These are phyloP conservation scores for Phyllachora maydis DNA, from an alignment of 2,329 filamentous ascomycete species.

Conservation along the genomic window DNA sequence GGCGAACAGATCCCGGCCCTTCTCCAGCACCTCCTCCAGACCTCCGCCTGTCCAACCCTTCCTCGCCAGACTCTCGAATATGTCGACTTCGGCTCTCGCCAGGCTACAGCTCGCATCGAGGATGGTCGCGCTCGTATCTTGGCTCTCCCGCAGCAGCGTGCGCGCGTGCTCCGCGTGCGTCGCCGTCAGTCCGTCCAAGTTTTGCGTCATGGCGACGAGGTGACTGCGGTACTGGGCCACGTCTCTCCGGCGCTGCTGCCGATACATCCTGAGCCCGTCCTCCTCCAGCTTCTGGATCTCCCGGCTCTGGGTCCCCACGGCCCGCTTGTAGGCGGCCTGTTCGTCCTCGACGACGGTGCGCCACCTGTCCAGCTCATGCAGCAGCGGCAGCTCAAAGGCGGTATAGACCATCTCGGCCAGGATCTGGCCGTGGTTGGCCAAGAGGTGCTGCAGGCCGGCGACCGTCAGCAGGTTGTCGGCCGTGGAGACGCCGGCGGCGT, in stretches of 20 bases:
- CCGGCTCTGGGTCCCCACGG: slow-evolving; percentile 28
- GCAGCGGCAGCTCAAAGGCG: slow-evolving; percentile 44
- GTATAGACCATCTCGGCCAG: slow-evolving; percentile 48
- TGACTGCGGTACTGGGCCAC: slow-evolving; percentile 41
- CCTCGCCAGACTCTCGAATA: slow-evolving; percentile 43
- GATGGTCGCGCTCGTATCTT: slow-evolving; percentile 40
- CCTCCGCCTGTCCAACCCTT: slow-evolving; percentile 50
- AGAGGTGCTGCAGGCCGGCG: slow-evolving; percentile 43
- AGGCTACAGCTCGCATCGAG: slow-evolving; percentile 44
- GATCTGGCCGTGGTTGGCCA: slow-evolving; percentile 52
- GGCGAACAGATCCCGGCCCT: slow-evolving; percentile 32
- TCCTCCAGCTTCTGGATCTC: slow-evolving; percentile 46
- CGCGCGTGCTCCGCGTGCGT: slow-evolving; percentile 40
- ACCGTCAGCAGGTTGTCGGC: slow-evolving; percentile 41
- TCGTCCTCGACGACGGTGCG: slow-evolving; percentile 41
- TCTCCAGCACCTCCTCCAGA: slow-evolving; percentile 43
- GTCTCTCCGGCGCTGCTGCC: slow-evolving; percentile 34
- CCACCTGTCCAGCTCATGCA: slow-evolving; percentile 51
- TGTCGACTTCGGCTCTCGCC: slow-evolving; percentile 48
- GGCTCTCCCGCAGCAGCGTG: slow-evolving; percentile 37
- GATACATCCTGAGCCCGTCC: slow-evolving; percentile 40
- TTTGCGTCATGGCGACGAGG: slow-evolving; percentile 38
- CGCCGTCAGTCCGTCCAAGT: slow-evolving; percentile 39
- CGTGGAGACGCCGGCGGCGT: slow-evolving; percentile 30
- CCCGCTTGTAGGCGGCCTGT: slow-evolving; percentile 35